Evolutionary conservation across 371 early-diverging fungal genomes (phyloP), one percentile per base, ranked within the genome.

Genomic region (Conidiobolus incongruus): DNA sequence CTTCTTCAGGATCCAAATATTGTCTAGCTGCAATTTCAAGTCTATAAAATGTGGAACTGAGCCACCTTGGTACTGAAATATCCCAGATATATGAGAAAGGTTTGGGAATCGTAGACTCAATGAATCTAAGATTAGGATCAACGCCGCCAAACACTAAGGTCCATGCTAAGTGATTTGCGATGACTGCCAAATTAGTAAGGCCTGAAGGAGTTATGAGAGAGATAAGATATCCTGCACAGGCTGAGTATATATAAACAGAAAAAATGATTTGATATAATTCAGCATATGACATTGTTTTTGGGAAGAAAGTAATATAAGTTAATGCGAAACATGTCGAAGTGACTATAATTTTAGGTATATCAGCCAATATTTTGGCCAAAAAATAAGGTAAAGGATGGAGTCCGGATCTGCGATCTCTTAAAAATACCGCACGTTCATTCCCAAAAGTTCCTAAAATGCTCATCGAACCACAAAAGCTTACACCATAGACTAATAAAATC

Each of bases 391-490:
- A 20, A 0, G 68, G 59, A 21, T 53, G 46, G 48, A 59, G 47
- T 26, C 68, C 70, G 10, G 59, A 52, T 0, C 62, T 47, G 17
- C 62, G 53, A 12, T 70, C 66, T 6, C 69, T 56, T 65, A 64
- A 66, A 39, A 53, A 66, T 15, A 68, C 69, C 12, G 55, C 49
- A 38, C 55, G 58, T 49, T 68, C 69, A 16, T 59, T 58, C 26
- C 70, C 67, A 46, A 67, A 70, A 1, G 63, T 65, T 40, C 50
- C 51, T 10, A 57, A 24, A 5, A 53, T 60, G 17, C 48, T 56
- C 19, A 59, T 21, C 13, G 40, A 40, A 12, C 47, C 47, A 15
- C 40, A 28, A 35, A 47, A 47, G 10, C 38, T 32, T 17, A 47
- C 32, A 19, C 47, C 47, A 21, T 30, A 40, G 4, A 21, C n/a